Evolutionary conservation across 2,329 filamentous ascomycete species (phyloP), one percentile per base, ranked within the genome.

Genomic region (Neonectria magnoliae): DNA sequence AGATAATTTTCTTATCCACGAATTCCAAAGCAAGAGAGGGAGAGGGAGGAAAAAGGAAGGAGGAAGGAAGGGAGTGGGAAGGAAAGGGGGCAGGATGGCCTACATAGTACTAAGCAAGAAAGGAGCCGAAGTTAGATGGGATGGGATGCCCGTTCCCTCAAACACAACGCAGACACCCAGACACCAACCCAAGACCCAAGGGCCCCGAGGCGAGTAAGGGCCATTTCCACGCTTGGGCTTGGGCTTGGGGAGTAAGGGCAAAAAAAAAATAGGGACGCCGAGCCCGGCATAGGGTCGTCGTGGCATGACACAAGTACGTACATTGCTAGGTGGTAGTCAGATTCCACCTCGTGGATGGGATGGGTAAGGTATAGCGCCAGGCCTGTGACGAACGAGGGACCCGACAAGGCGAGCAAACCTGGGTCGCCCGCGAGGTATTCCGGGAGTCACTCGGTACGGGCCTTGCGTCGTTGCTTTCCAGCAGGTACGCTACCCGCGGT

Each of bases 341-440:
- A 48, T 50, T 27, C 47, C 47, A 65, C 44, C 57, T 51, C 44
- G 45, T 58, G 16, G 38, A 38, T 45, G 38, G 63, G 59, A 69
- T 70, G 68, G 68, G 68, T 64, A 70, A 65, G 66, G 68, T 71
- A 62, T 68, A 58, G 68, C 59, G 63, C 57, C 48, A 58, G 53
- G 54, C 58, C 60, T 52, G 57, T 44, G 58, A 44, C 60, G 45
- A 38, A 47, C 27, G 33, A 52, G 53, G 22, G 38, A 62, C 60
- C 38, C 45, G 1, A 11, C 16, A 10, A 3, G 20, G 20, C 7
- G 53, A n/a, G 10, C n/a, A 20, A 38, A 20, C 1, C 14, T n/a
- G 18, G 52, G 44, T 16, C 10, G 25, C 13, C 9, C 27, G 52
- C 11, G 10, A 52, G 22, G 62, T 61, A 57, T 31, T 48, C 5